Base-by-base conservation (phyloP, 352 stramenopile genomes). In the Lagenidium sp. region DNA sequence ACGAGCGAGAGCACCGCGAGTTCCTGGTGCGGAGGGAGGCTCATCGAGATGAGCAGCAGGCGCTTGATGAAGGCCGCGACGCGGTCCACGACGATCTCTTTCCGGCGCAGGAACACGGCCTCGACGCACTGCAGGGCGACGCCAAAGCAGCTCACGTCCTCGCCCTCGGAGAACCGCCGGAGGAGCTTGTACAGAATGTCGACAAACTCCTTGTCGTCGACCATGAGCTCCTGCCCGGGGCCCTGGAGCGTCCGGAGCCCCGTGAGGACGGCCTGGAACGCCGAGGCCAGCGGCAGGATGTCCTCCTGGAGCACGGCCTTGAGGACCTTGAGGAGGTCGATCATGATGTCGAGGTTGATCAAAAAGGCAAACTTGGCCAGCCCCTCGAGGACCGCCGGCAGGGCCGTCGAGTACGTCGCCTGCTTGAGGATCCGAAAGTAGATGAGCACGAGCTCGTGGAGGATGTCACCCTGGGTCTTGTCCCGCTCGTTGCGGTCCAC, bases 281-380 rank as follows among this genome's bases (percentile, higher is more conserved):
- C 73, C 13, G 72, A 69, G 3, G 55, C 41, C 6, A 94, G 61
- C 12, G 82, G 80, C 29, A 91, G 40, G 28, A 85, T 67, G 44
- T 69, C 78, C 40, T 93, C 64, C 25, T 78, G 75, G 21, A 98
- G 68, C 46, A 98, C 67, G 20, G 85, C 65, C 60, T 98, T 98
- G 21, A 98, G 74, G 30, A 98, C 85, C 48, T 92, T 95, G 45
- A 98, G 70, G 36, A 98, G 56, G 58, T 98, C 92, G 21, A 96
- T 85, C 65, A 98, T 95, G 28, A 97, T 98, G 63, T 98, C 94
- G n/a, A 98, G 70, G 57, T 98, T 98, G 48, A 98, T 98, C 8
- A 98, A 50, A 72, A 98, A 96, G 13, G 90, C 92, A 72, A 96
- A 98, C 54, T 98, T 98, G 31, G 86, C 78, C 32, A 98, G 71